Evolutionary conservation across 1,139 yeast species (phyloP), one percentile per base, ranked within the genome.

Genomic region (Debaryomyces coudertii): DNA sequence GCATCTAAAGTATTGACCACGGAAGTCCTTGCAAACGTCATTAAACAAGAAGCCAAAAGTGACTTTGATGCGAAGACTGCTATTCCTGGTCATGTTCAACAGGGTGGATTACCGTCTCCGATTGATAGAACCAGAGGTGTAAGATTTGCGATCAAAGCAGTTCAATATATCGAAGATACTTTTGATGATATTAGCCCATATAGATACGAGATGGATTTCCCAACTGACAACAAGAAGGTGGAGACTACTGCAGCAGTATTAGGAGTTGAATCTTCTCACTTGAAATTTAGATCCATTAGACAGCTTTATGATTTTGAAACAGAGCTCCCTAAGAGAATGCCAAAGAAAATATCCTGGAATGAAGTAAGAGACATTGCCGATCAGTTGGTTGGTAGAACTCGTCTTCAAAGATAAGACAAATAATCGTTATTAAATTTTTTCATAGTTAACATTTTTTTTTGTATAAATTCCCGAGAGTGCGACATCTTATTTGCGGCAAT

Each of bases 21-120:
- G 6, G 83, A 87, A 51, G 77, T 87, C 50, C 77, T 93, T 57
- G 90, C 96, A 25, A 85, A 88, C 49, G 89, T 93, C 52, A 83
- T 92, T 58, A 82, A 83, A 54, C 86, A 87, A 53, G 93, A 90
- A 58, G 82, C 90, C 36, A 73, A 79, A 43, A 86, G 87, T 43
- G 76, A 79, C 51, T 93, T 90, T 62, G 97, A 92, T 60, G 88
- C 95, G 15, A 86, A 96, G 67, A 90, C 96, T 4, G 99, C 99
- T 12, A 85, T 92, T 46, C 99, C 99, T 9, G 99, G 99, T 24
- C 99, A 93, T 63, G 95, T 90, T 44, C 99, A 93, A 75, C 99
- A 93, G 69, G 99, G 99, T 66, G 96, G 95, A 49, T 81, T 84
- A 45, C 99, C 99, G 34, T 87, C 97, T 3, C 90, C 98, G 6